phyloP scores from a whole-genome alignment of 169 alveolate species.

The Eimeria maxima region DNA sequence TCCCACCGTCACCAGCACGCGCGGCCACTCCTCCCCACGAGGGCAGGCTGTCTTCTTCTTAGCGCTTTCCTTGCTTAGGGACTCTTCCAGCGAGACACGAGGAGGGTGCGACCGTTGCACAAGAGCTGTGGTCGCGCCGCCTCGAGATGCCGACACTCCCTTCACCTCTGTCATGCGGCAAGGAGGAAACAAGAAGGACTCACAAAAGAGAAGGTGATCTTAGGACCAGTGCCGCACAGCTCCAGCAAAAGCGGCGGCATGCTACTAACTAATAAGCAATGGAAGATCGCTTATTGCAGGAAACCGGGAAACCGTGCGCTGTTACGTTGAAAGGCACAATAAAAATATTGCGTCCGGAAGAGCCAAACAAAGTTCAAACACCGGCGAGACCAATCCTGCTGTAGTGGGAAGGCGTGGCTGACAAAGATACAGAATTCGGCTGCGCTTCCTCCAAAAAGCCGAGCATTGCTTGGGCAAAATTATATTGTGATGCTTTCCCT shows the following conservation, averaged over 20 bases:
- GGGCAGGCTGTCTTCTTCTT: neutral
- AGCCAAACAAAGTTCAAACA: too few species aligned
- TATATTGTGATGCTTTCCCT: neutral
- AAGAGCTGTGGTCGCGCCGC: neutral
- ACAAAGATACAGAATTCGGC: neutral
- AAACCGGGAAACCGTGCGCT: too few species aligned
- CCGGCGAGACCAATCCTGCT: too few species aligned
- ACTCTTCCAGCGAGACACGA: neutral
- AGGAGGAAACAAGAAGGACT: neutral
- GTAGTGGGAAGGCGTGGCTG: too few species aligned
- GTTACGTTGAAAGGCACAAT: too few species aligned
- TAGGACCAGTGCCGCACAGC: neutral
- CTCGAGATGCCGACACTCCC: neutral
- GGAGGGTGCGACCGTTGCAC: neutral
- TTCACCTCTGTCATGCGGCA: neutral
- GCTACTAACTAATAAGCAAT: too few species aligned
- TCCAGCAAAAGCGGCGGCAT: neutral
- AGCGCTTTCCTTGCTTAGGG: too few species aligned
- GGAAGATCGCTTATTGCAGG: too few species aligned
- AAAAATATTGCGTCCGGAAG: too few species aligned
- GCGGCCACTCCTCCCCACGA: neutral
- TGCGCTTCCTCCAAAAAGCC: neutral
- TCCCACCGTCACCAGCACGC: conserved; percentile 73
- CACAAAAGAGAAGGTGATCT: too few species aligned
- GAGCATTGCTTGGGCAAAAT: neutral